Conservation (phyloP, 768 basidiomycete genomes). For the Solioccasus polychromus region DNA sequence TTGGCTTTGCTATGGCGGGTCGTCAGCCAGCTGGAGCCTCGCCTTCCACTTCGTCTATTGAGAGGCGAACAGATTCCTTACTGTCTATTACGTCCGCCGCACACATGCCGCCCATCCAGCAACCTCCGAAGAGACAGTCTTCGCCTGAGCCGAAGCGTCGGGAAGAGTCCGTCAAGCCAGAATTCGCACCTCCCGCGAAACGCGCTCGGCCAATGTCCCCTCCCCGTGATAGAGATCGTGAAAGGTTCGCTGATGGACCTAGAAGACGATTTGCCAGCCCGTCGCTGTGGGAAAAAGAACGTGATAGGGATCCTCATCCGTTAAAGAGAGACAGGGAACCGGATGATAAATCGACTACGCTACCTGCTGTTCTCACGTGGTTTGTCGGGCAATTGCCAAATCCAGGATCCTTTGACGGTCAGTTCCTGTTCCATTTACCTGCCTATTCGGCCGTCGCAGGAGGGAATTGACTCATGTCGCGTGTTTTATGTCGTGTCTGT, state of each 20-base stretch:
- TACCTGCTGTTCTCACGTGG: conserved; percentile 68
- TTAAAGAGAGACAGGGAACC: conserved; percentile 37
- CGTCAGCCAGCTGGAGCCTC: conserved; percentile 23
- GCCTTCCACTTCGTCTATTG: conserved; percentile 23
- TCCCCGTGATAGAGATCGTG: conserved; percentile 48
- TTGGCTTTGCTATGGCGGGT: conserved; percentile 67
- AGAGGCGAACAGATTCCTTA: conserved; percentile 36
- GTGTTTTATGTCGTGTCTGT: conserved; percentile 5
- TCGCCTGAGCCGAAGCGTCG: conserved; percentile 39
- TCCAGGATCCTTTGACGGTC: conserved; percentile 79
- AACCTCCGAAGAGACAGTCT: conserved; percentile 29
- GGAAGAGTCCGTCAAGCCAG: conserved; percentile 40
- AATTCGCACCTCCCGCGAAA: conserved; percentile 40
- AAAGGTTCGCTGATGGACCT: conserved; percentile 36
- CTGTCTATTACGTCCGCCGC: conserved; percentile 31
- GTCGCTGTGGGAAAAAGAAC: conserved; percentile 41
- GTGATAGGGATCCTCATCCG: conserved; percentile 41
- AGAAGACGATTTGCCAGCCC: conserved; percentile 43
- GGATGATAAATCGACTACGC: conserved; percentile 47
- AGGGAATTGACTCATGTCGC: conserved; percentile 11
- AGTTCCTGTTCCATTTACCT: conserved; percentile 25
- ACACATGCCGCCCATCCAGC: conserved; percentile 22
- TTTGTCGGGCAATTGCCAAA: conserved; percentile 81
- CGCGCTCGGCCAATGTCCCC: conserved; percentile 47
- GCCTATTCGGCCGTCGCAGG: conserved; percentile 10